Percentiles rank a stretch among this genome's conserved stretches.
Evolutionary conservation across 129 eudicot genomes (phyloP).

Genomic region (Rutidosis leptorrhynchoides): DNA sequence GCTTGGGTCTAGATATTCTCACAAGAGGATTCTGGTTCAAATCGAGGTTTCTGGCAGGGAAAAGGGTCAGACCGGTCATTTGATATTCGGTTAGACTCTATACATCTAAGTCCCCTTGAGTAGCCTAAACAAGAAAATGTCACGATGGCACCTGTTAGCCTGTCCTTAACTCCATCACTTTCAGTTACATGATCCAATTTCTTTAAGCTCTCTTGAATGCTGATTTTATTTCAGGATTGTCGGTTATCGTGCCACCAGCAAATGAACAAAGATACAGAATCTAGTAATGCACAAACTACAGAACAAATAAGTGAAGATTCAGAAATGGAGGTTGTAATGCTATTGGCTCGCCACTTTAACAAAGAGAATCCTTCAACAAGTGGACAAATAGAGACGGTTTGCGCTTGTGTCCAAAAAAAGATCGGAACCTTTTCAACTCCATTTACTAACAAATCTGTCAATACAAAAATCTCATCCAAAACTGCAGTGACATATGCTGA

Average conservation of each 20-base stretch:
- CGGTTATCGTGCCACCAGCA: background rate
- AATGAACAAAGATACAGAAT: constrained; percentile 12
- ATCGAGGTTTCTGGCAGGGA: too few species aligned
- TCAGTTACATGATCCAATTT: background rate
- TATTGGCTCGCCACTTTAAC: constrained; percentile 35
- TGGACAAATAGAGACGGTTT: constrained; percentile 15
- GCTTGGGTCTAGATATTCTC: too few species aligned
- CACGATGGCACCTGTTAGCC: background rate
- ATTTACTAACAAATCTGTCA: background rate
- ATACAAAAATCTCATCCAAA: constrained; percentile 3
- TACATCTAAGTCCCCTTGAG: too few species aligned
- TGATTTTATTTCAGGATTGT: constrained; percentile 1
- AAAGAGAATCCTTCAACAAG: constrained; percentile 13
- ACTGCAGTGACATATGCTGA: constrained; percentile 3
- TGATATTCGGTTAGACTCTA: too few species aligned
- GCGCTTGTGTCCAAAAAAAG: constrained; percentile 31
- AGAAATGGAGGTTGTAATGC: constrained; percentile 45
- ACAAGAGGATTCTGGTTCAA: too few species aligned
- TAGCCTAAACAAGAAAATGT: too few species aligned
- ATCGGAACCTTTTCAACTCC: constrained; percentile 4
- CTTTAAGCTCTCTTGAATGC: background rate
- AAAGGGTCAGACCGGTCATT: too few species aligned
- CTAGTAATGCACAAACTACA: background rate
- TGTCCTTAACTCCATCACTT: background rate
- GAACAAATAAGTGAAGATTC: constrained; percentile 19